Conservation (phyloP, 2,329 filamentous ascomycete genomes). For the Colletotrichum sp. region DNA sequence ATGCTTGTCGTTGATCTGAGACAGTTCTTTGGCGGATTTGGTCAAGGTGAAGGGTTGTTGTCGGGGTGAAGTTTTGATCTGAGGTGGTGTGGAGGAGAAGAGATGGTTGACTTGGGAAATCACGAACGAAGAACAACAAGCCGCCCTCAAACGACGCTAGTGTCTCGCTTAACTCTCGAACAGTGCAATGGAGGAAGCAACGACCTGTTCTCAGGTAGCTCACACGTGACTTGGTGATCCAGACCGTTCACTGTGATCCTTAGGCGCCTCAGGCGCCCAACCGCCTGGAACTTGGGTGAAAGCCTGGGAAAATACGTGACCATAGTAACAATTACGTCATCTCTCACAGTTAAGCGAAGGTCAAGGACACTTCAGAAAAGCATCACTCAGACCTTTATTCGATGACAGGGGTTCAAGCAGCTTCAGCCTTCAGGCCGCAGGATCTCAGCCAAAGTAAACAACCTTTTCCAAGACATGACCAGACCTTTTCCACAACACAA, state of each 20-base stretch:
- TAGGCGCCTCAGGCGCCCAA: not conserved
- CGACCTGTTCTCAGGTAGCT: not conserved
- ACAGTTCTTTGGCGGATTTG: not conserved
- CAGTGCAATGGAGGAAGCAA: not conserved
- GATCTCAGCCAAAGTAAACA: not conserved
- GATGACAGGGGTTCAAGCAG: not conserved
- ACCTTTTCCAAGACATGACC: not conserved
- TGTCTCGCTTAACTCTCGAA: not conserved
- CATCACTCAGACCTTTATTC: not conserved
- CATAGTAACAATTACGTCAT: not conserved
- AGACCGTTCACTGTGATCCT: not conserved
- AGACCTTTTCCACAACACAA: not conserved
- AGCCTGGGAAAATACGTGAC: not conserved
- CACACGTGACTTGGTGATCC: conserved; percentile 12
- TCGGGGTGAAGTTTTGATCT: not conserved
- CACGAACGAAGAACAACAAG: not conserved
- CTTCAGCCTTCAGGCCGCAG: not conserved
- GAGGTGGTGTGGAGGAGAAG: not conserved
- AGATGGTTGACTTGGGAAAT: not conserved
- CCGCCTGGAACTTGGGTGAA: not conserved
- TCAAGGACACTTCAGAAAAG: not conserved
- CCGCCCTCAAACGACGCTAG: not conserved
- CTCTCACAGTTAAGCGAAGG: not conserved
- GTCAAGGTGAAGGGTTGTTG: not conserved
- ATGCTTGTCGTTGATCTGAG: not conserved